These are phyloP conservation scores for Davidsoniella australis DNA, from an alignment of 2,329 filamentous ascomycete species.

Conservation along the genomic window DNA sequence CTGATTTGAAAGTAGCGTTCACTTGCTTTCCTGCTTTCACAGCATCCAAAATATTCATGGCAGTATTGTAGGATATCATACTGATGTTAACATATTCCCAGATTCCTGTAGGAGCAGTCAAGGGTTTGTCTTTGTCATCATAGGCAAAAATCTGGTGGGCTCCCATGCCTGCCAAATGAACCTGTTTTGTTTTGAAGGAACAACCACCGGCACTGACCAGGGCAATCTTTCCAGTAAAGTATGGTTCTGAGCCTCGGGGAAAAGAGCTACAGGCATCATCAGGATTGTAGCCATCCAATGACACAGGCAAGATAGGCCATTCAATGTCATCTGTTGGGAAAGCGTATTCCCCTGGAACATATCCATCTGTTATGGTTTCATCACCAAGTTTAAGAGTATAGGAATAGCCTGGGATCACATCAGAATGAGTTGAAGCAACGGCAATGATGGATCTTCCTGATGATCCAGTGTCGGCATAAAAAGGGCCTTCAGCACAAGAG, in stretches of 20 bases:
- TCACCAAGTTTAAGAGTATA: too few relatives aligned
- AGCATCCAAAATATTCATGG: conserved; percentile 26
- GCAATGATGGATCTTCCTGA: too few relatives aligned
- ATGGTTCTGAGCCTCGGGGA: conserved; percentile 14
- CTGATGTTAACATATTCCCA: conserved; percentile 9
- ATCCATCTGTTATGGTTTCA: too few relatives aligned
- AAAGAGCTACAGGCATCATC: conserved; percentile 18
- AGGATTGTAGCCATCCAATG: too few relatives aligned
- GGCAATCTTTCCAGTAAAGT: conserved; percentile 13
- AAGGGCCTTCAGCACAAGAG: too few relatives aligned
- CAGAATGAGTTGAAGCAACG: too few relatives aligned
- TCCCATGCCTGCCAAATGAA: conserved; percentile 16
- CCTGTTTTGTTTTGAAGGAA: conserved; percentile 17
- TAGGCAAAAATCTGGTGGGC: conserved; percentile 16
- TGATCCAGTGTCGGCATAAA: too few relatives aligned
- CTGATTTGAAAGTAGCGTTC: neutral
- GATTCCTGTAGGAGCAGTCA: conserved; percentile 7
- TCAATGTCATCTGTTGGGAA: too few relatives aligned
- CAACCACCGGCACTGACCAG: conserved; percentile 22
- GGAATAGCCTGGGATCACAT: too few relatives aligned
- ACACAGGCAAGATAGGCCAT: too few relatives aligned
- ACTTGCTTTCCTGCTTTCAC: conserved; percentile 25
- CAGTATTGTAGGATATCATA: conserved; percentile 26
- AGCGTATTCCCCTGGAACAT: too few relatives aligned
- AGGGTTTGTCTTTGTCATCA: conserved; percentile 11